phyloP scores from a whole-genome alignment of 306 rosid species.

The Rosa chinensis region DNA sequence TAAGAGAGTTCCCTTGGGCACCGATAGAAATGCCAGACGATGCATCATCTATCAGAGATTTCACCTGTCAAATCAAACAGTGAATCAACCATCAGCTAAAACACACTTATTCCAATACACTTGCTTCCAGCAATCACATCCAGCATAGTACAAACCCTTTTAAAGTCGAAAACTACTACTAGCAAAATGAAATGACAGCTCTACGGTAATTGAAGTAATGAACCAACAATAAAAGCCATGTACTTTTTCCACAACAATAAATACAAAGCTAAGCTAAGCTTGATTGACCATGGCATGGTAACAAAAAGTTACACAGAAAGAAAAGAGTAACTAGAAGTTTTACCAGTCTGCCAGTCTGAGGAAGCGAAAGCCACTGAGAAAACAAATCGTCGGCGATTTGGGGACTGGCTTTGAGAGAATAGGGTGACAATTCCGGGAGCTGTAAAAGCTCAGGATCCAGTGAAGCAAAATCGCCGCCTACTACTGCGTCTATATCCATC shows the following conservation, averaged over 20 bases:
- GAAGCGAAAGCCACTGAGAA: slow-evolving; percentile 81
- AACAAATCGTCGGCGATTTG: slow-evolving; percentile 67
- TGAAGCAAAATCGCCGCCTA: slow-evolving; percentile 41
- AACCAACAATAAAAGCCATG: background rate
- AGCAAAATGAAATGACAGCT: background rate
- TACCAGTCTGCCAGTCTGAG: slow-evolving; percentile 76
- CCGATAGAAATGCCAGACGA: slow-evolving; percentile 48
- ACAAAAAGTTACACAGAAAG: background rate
- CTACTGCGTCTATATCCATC: slow-evolving; percentile 68
- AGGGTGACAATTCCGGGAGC: slow-evolving; percentile 69
- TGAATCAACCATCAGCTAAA: slow-evolving; percentile 15
- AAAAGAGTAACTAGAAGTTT: background rate
- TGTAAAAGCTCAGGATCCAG: slow-evolving; percentile 77
- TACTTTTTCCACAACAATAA: background rate
- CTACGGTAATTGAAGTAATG: background rate
- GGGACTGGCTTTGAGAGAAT: slow-evolving; percentile 58
- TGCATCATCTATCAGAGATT: slow-evolving; percentile 64
- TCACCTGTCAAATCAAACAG: slow-evolving; percentile 51
- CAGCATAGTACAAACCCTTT: background rate
- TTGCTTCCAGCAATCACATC: background rate
- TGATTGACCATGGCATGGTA: slow-evolving; percentile 4
- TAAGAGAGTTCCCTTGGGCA: slow-evolving; percentile 44
- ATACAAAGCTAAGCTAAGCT: background rate
- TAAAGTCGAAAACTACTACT: background rate
- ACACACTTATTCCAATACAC: slow-evolving; percentile 12